Evolutionary conservation across 257 asterid genomes (phyloP).

Genomic region (Cruciata laevipes): DNA sequence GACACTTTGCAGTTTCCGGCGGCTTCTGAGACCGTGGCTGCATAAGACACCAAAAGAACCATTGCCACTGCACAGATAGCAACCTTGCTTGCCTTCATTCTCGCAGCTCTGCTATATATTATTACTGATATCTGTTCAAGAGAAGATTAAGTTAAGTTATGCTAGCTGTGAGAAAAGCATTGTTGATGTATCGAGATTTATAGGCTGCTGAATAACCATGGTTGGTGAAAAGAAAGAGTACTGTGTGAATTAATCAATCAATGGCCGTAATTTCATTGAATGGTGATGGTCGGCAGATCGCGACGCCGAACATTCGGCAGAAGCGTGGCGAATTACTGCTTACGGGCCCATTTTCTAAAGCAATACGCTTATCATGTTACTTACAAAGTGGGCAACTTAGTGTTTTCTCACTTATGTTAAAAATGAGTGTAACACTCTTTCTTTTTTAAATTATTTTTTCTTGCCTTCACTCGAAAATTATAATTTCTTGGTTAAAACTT

Average conservation of each 20-base stretch:
- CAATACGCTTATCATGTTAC: neutral
- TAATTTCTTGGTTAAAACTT: too few species aligned
- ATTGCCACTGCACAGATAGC: constrained; percentile 13
- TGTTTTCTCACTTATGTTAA: too few species aligned
- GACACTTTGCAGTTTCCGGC: constrained; percentile 19
- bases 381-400: neutral
- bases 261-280: neutral
- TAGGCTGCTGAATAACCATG: neutral
- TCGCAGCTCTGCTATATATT: neutral
- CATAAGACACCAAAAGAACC: constrained; percentile 21
- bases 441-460: too few species aligned
- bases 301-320: neutral
- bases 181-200: neutral
- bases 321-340: neutral
- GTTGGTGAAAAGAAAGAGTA: neutral
- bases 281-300: neutral
- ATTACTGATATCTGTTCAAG: too few species aligned
- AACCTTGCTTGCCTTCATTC: constrained; percentile 24
- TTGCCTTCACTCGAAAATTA: too few species aligned
- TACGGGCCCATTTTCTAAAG: neutral
- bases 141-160: too few species aligned
- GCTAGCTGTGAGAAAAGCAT: too few species aligned
- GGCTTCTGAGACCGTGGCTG: constrained; percentile 21
- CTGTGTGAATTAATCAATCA: too few species aligned
- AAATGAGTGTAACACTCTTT: too few species aligned